Base-by-base conservation (phyloP, 1,284 basidiomycete species). In the Tylopilus sp. region DNA sequence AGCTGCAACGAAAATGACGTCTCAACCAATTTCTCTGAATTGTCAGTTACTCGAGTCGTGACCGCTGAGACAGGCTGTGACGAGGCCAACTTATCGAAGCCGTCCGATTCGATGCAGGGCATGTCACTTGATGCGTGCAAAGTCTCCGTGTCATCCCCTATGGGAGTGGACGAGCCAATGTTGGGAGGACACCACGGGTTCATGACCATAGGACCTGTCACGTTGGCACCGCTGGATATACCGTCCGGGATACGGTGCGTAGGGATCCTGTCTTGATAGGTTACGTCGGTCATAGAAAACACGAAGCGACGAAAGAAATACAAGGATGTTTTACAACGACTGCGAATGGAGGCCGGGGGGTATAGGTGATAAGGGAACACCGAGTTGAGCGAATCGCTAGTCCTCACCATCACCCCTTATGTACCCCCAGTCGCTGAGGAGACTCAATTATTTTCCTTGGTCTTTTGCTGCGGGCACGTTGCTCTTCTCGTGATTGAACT, bases 1-100 rank as follows among this genome's bases (percentile, higher is more conserved):
- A 90, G 72, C 40, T 71, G 51, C 42, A 64, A 29, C 4, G 52
- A 33, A 25, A 33, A 15, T n/a, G 41, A 29, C n/a, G 26, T 24
- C n/a, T 40, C 43, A 14, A 28, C 25, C 11, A 31, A 45, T 43
- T 48, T 46, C 32, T 49, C 52, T n/a, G 44, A 24, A 29, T 19
- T 15, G 25, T 57, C 41, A 1, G 29, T 26, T 31, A 46, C 25
- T 17, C 15, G 61, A n/a, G 39, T 51, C 26, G 58, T 41, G 31
- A 50, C 24, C 13, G 35, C 44, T 19, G 59, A 54, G 22, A 48
- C 15, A 32, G 53, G 53, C 11, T 32, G 55, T 22, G 58, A 57
- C 7, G 54, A 9, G 22, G n/a, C 28, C 33, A 54, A 29, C 14
- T 40, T 33, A 19, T 56, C 52, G 19, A 35, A 44, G 20, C 28